A percentile compares a stretch with the other conserved stretches of the same genome.
phyloP scores from a whole-genome alignment of 768 basidiomycete species.

The Gelatoporia subvermispora region DNA sequence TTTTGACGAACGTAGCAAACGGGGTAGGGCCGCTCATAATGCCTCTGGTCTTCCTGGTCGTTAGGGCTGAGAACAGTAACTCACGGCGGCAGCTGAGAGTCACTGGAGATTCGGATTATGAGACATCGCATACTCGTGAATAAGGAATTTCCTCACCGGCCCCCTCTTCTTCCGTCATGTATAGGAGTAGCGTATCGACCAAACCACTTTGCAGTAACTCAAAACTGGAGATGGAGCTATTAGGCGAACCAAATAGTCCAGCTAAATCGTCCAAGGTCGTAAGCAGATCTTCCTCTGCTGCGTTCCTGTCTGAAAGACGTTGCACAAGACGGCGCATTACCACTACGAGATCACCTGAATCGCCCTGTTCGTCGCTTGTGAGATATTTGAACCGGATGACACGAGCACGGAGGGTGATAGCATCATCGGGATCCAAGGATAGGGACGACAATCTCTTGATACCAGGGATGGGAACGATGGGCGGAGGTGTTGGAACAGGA shows the following conservation, averaged over 20 bases:
- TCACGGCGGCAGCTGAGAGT: constrained; percentile 62
- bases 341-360: constrained; percentile 59
- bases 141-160: constrained; percentile 40
- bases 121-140: background rate
- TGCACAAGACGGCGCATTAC: constrained; percentile 62
- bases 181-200: constrained; percentile 79
- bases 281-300: constrained; percentile 58
- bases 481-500: constrained; percentile 26
- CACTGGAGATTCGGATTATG: constrained; percentile 40
- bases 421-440: constrained; percentile 81
- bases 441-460: constrained; percentile 68
- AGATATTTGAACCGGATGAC: constrained; percentile 84
- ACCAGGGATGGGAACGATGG: constrained; percentile 41
- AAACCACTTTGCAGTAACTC: constrained; percentile 93
- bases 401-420: constrained; percentile 86
- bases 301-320: constrained; percentile 48
- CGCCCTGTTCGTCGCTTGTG: constrained; percentile 47
- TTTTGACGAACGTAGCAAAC: constrained; percentile 83
- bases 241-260: constrained; percentile 68
- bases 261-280: constrained; percentile 72
- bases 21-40: constrained; percentile 46
- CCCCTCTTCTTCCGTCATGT: constrained; percentile 66
- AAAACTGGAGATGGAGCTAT: constrained; percentile 87
- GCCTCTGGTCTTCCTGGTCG: constrained; percentile 43
- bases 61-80: constrained; percentile 76